These are phyloP conservation scores for Pythium brachiatum DNA, from an alignment of 352 stramenopile genomes.

Conservation along the genomic window DNA sequence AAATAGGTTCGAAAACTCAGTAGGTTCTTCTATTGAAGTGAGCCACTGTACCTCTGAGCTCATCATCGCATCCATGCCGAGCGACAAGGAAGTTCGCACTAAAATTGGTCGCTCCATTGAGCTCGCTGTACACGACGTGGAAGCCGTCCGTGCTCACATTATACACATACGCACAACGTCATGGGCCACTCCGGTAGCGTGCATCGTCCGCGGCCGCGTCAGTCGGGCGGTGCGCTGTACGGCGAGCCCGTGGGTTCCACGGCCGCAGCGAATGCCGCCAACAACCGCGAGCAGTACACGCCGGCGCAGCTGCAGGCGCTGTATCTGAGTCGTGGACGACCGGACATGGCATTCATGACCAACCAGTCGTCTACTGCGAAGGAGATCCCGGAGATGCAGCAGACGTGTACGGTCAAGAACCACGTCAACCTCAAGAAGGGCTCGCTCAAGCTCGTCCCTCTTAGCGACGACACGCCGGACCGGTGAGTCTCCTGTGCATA, in stretches of 20 bases:
- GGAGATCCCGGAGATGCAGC: slow-evolving; percentile 77
- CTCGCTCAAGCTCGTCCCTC: slow-evolving; percentile 53
- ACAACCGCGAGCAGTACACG: slow-evolving; percentile 57
- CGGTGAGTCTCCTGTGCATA: slow-evolving; percentile 3
- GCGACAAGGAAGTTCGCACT: too few species aligned
- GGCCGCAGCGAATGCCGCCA: slow-evolving; percentile 30
- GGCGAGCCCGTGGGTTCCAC: slow-evolving; percentile 49
- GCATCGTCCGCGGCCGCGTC: slow-evolving; percentile 31
- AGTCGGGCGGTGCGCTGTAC: slow-evolving; percentile 46
- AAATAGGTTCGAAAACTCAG: not conserved
- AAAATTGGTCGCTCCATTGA: not conserved
- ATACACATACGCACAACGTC: not conserved
- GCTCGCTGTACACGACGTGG: not conserved
- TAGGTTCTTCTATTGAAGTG: not conserved
- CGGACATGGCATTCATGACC: slow-evolving; percentile 86
- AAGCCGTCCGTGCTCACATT: too few species aligned
- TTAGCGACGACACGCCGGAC: slow-evolving; percentile 20
- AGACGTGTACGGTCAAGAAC: slow-evolving; percentile 81
- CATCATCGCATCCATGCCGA: not conserved
- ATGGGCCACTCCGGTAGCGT: slow-evolving; percentile 82
- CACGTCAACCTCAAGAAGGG: slow-evolving; percentile 85
- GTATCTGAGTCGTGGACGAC: slow-evolving; percentile 71
- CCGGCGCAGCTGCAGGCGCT: slow-evolving; percentile 80
- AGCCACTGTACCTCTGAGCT: too few species aligned
- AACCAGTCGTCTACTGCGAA: slow-evolving; percentile 48